A percentile compares a stretch with the other conserved stretches of the same genome.
These are phyloP conservation scores for Trametes coccinea DNA, from an alignment of 768 basidiomycete species.

Conservation along the genomic window DNA sequence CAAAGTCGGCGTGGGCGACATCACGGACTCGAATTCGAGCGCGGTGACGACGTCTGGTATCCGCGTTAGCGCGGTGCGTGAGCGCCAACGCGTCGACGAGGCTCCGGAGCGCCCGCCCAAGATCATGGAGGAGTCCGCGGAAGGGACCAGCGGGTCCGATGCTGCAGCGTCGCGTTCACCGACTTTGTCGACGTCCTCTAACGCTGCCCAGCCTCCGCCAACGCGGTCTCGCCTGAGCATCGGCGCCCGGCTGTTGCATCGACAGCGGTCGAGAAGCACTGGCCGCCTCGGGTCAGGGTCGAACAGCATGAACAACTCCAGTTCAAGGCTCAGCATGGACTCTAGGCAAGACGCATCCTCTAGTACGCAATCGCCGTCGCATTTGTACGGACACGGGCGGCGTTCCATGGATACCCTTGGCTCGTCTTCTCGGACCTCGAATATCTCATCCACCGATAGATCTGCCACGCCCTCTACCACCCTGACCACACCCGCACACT, in stretches of 20 bases:
- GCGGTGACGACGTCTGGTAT: slow-evolving; percentile 28
- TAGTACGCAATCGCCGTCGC: slow-evolving; percentile 13
- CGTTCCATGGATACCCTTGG: slow-evolving; percentile 19
- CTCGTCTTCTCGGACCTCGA: slow-evolving; percentile 17
- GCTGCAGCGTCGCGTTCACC: not conserved
- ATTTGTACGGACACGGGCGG: not conserved
- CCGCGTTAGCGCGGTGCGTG: slow-evolving; percentile 33
- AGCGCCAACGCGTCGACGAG: slow-evolving; percentile 26
- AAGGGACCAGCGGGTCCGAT: not conserved
- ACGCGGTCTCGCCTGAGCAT: slow-evolving; percentile 45
- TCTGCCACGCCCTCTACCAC: not conserved
- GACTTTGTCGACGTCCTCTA: not conserved
- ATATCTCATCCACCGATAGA: slow-evolving; percentile 2
- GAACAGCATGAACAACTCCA: slow-evolving; percentile 9
- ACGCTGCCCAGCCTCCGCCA: slow-evolving; percentile 17
- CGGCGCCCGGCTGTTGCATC: slow-evolving; percentile 46
- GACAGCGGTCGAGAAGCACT: slow-evolving; percentile 31
- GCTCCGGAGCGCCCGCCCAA: slow-evolving; percentile 18
- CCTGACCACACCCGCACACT: slow-evolving; percentile 1
- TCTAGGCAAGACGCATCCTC: slow-evolving; percentile 13
- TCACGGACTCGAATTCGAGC: slow-evolving; percentile 27
- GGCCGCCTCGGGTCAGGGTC: not conserved
- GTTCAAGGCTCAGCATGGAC: slow-evolving; percentile 29
- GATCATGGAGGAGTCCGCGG: slow-evolving; percentile 25
- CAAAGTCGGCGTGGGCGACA: slow-evolving; percentile 72